A percentile compares a stretch with the other conserved stretches of the same genome.
phyloP scores from a whole-genome alignment of 805 yeast species.

The Candida insectalens region DNA sequence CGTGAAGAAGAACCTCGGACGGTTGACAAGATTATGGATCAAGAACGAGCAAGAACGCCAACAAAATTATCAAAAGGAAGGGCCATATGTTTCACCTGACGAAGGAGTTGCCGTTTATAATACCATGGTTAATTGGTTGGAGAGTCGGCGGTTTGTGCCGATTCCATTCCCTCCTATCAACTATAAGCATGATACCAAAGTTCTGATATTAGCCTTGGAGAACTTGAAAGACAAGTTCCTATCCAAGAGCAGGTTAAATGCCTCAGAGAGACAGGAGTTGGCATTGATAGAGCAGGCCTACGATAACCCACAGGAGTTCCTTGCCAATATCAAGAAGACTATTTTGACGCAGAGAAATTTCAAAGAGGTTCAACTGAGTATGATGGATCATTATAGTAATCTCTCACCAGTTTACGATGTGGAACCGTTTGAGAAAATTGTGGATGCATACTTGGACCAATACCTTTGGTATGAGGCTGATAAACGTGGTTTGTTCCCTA shows the following conservation, averaged over 20 bases:
- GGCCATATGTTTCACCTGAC: conserved; percentile 77
- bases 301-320: conserved; percentile 91
- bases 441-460: conserved; percentile 94
- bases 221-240: conserved; percentile 73
- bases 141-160: conserved; percentile 70
- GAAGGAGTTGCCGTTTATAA: conserved; percentile 84
- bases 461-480: conserved; percentile 95
- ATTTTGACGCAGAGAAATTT: conserved; percentile 84
- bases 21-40: conserved; percentile 86
- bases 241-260: conserved; percentile 67
- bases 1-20: conserved; percentile 85
- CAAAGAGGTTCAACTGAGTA: conserved; percentile 76
- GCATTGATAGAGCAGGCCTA: conserved; percentile 93
- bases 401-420: conserved; percentile 78
- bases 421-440: conserved; percentile 89
- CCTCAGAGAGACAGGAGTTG: conserved; percentile 84
- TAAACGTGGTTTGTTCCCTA: conserved; percentile 78
- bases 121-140: conserved; percentile 88
- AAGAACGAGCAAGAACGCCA: conserved; percentile 90
- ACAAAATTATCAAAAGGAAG: conserved; percentile 65
- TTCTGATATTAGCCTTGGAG: conserved; percentile 83
- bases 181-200: conserved; percentile 88
- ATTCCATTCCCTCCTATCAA: conserved; percentile 90
- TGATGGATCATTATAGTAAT: conserved; percentile 86
- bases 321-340: conserved; percentile 74